A percentile compares a stretch with the other conserved stretches of the same genome.
These are phyloP conservation scores for Cubamyces lactineus DNA, from an alignment of 768 basidiomycete genomes.

Conservation along the genomic window DNA sequence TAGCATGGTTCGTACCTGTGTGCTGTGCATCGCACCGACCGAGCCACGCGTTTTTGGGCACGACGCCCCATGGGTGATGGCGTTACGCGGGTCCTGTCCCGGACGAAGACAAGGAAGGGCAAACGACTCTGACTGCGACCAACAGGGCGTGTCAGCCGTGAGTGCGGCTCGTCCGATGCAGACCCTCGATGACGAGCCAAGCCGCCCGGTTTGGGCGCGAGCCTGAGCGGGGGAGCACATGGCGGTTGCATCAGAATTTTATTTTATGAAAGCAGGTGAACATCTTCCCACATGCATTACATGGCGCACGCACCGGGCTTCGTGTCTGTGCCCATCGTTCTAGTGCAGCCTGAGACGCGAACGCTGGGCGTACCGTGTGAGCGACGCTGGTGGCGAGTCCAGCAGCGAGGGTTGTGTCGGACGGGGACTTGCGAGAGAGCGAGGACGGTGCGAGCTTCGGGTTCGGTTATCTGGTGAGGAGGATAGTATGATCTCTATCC, in stretches of 20 bases:
- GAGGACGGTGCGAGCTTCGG: conserved; percentile 8
- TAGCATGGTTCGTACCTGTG: conserved; percentile 11
- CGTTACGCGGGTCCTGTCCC: conserved; percentile 14
- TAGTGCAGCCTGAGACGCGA: conserved; percentile 1
- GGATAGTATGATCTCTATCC: not conserved
- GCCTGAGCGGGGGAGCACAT: conserved; percentile 1
- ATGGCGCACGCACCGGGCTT: not conserved
- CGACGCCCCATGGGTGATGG: conserved; percentile 9
- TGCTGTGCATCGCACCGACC: conserved; percentile 13
- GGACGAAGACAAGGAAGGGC: conserved; percentile 5
- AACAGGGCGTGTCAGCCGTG: not conserved
- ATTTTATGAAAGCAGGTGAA: conserved; percentile 8
- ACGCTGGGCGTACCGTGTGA: not conserved
- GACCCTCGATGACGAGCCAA: not conserved
- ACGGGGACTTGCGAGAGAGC: conserved; percentile 19
- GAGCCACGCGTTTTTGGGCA: conserved; percentile 16
- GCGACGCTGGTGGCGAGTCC: conserved; percentile 7
- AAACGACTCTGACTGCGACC: not conserved
- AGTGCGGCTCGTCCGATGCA: conserved; percentile 1
- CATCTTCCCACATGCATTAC: conserved; percentile 9
- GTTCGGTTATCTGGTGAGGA: conserved; percentile 10
- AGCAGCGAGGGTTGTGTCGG: not conserved
- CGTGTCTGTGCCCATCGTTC: conserved; percentile 1
- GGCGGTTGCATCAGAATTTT: conserved; percentile 14
- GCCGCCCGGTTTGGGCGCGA: not conserved